Evolutionary conservation across 148 eudicot species (phyloP).

Genomic region (Silene conica): DNA sequence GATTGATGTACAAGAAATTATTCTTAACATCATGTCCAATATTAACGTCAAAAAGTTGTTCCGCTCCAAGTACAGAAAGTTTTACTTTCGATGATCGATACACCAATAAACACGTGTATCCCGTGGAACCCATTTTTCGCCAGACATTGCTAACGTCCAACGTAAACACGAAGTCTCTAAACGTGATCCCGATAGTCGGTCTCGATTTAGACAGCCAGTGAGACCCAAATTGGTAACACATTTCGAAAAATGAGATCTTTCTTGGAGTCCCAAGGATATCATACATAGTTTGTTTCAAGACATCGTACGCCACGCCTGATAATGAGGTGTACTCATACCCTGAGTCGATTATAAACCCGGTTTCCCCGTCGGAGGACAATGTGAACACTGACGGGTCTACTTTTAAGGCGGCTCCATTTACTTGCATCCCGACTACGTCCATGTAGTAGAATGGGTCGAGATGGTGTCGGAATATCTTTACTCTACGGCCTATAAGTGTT

Average conservation of each 20-base stretch:
- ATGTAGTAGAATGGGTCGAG: neutral
- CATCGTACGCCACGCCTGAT: neutral
- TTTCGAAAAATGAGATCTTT: neutral
- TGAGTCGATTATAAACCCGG: constrained; percentile 15
- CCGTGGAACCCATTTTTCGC: neutral
- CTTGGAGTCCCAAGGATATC: neutral
- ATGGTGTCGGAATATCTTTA: neutral
- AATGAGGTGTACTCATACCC: neutral
- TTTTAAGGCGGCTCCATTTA: neutral
- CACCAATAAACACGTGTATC: constrained; percentile 13
- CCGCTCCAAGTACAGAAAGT: neutral
- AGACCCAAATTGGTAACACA: constrained; percentile 5
- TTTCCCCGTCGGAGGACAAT: neutral
- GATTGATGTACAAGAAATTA: neutral
- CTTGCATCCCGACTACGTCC: neutral
- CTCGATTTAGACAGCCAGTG: neutral
- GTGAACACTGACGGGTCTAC: neutral
- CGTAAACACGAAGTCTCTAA: neutral
- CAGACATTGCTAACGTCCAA: neutral
- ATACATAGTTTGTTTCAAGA: neutral
- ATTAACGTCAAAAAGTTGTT: constrained; percentile 8
- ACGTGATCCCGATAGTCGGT: neutral
- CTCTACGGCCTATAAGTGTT: neutral
- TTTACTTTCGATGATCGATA: neutral
- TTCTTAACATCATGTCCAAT: constrained; percentile 17